A percentile compares a stretch with the other conserved stretches of the same genome.
These are phyloP conservation scores for Geotrichum histeridarum DNA, from an alignment of 1,139 yeast species.

Conservation along the genomic window DNA sequence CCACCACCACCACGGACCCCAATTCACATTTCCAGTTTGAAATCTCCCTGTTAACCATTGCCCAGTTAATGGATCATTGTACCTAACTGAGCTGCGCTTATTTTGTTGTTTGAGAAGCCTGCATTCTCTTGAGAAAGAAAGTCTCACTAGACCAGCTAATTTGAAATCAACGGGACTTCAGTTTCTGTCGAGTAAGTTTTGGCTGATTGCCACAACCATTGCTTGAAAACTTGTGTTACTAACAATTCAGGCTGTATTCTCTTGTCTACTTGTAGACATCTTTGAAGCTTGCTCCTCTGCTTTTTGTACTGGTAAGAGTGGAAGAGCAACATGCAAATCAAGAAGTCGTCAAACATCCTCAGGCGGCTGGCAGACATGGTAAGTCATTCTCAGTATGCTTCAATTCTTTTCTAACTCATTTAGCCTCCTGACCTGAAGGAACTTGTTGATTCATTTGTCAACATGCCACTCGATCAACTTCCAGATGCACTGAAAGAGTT, in stretches of 20 bases:
- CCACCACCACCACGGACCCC: constrained; percentile 9
- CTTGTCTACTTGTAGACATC: constrained; percentile 2
- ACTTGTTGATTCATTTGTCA: constrained; percentile 40
- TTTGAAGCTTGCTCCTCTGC: not conserved
- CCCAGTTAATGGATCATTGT: no score
- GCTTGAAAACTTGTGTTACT: not conserved
- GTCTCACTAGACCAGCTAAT: no score
- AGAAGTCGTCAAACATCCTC: constrained; percentile 29
- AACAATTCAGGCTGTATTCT: no score
- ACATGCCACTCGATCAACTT: constrained; percentile 38
- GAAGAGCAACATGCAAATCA: constrained; percentile 27
- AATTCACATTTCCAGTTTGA: not conserved
- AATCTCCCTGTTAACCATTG: no score
- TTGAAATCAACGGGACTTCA: no score
- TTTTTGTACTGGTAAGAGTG: constrained; percentile 6
- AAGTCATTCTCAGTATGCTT: constrained; percentile 19
- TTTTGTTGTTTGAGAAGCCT: no score
- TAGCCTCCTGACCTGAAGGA: constrained; percentile 43
- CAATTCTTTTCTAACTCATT: constrained; percentile 14
- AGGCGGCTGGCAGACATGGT: constrained; percentile 32
- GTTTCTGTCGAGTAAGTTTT: no score
- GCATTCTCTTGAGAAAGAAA: no score
- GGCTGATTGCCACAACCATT: not conserved
- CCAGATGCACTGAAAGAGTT: constrained; percentile 36
- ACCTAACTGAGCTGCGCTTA: no score